These are phyloP conservation scores for Brassica balearica DNA, from an alignment of 441 rosid genomes.

Conservation along the genomic window DNA sequence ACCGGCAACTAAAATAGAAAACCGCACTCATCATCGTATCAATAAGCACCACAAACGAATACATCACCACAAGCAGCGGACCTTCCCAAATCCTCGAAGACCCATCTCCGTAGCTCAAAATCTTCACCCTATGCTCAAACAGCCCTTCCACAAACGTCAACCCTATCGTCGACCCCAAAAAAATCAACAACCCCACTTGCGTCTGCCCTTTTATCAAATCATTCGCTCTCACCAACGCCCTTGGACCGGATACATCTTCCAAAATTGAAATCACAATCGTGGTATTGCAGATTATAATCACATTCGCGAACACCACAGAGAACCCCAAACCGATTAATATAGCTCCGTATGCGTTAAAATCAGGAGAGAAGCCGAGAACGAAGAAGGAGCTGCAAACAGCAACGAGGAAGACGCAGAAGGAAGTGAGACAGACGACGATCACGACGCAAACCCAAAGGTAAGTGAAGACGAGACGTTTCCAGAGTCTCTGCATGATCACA, in stretches of 20 bases:
- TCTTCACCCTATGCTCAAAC: slow-evolving; percentile 93
- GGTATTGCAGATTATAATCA: slow-evolving; percentile 69
- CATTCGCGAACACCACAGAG: slow-evolving; percentile 83
- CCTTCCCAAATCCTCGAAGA: slow-evolving; percentile 97
- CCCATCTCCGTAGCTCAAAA: slow-evolving; percentile 88
- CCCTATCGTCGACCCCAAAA: slow-evolving; percentile 84
- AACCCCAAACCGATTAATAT: slow-evolving; percentile 65
- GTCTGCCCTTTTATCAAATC: slow-evolving; percentile 82
- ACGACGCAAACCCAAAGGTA: slow-evolving; percentile 77
- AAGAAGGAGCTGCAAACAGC: slow-evolving; percentile 59
- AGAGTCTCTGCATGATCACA: slow-evolving; percentile 54
- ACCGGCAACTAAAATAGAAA: slow-evolving; percentile 89
- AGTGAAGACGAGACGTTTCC: slow-evolving; percentile 71
- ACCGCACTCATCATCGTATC: slow-evolving; percentile 92
- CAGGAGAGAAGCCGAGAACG: slow-evolving; percentile 62
- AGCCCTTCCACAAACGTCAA: slow-evolving; percentile 80
- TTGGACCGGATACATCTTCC: slow-evolving; percentile 87
- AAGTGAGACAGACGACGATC: slow-evolving; percentile 62
- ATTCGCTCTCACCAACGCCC: slow-evolving; percentile 70
- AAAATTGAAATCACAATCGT: slow-evolving; percentile 75
- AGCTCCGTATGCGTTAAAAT: slow-evolving; percentile 62
- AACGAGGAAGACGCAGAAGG: slow-evolving; percentile 69
- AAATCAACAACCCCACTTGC: slow-evolving; percentile 87
- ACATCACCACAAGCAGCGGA: slow-evolving; percentile 83
- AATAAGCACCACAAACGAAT: slow-evolving; percentile 81